Conservation (phyloP, 192 early-diverging fungal species). For the Coemansia sp. region DNA sequence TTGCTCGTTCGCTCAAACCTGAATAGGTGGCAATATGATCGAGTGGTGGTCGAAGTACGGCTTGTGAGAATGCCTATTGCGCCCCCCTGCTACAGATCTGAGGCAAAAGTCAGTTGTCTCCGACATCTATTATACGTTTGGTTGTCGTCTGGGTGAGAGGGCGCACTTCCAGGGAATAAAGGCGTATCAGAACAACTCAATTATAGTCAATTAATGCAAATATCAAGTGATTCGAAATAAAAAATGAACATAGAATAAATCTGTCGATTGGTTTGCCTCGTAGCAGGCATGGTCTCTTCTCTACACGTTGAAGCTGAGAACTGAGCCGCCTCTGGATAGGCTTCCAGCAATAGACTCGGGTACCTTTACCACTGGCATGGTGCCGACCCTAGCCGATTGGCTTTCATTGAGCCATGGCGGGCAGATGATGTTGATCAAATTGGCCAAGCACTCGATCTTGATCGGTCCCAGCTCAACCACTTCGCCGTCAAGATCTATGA, state of each 20-base stretch:
- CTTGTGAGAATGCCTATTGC: background rate
- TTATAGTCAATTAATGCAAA: conserved; percentile 1
- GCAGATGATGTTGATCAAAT: conserved; percentile 34
- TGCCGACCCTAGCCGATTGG: conserved; percentile 22
- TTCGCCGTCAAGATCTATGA: conserved; percentile 58
- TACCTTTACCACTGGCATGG: conserved; percentile 27
- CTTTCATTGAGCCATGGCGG: conserved; percentile 52
- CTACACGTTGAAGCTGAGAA: conserved; percentile 41
- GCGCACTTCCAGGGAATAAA: background rate
- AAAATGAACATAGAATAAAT: background rate
- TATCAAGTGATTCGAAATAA: background rate
- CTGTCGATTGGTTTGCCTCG: background rate
- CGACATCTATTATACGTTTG: background rate
- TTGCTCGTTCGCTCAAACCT: background rate
- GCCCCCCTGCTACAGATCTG: background rate
- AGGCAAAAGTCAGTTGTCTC: background rate
- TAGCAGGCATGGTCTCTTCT: background rate
- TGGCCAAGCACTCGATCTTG: conserved; percentile 53
- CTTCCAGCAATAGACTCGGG: conserved; percentile 38
- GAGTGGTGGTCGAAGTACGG: background rate
- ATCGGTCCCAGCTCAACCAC: conserved; percentile 47
- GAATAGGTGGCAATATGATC: background rate
- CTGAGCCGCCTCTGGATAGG: conserved; percentile 41
- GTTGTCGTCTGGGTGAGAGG: background rate
- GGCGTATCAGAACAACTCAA: background rate